Evolutionary conservation across 2,329 filamentous ascomycete genomes (phyloP).

Genomic region (Fusarium sacchari): DNA sequence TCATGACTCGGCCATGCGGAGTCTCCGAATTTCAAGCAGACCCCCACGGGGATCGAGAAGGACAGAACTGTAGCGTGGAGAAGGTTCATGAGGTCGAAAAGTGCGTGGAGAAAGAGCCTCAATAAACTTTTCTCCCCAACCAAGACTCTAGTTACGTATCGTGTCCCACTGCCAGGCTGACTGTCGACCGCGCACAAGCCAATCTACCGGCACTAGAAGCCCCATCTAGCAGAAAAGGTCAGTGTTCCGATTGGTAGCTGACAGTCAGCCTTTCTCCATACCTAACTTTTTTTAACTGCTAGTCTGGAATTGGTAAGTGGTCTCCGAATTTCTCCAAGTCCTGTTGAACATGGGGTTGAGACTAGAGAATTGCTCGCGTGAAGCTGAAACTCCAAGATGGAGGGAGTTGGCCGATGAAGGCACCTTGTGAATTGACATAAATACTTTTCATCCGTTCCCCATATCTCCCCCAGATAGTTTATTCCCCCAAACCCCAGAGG

Average conservation of each 20-base stretch:
- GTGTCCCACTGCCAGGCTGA: conserved; percentile 2
- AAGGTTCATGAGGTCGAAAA: not conserved
- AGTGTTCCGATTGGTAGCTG: conserved; percentile 1
- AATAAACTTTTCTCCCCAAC: not conserved
- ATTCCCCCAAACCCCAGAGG: not conserved
- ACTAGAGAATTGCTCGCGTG: not conserved
- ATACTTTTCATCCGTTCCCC: conserved; percentile 9
- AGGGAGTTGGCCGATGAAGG: not conserved
- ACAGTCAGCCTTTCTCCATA: conserved; percentile 4
- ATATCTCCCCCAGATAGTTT: conserved; percentile 15
- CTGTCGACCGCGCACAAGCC: conserved; percentile 6
- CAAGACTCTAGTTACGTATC: not conserved
- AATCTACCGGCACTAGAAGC: not conserved
- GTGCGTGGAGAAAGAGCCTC: conserved; percentile 5
- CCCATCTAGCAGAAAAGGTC: not conserved
- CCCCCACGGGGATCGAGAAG: conserved; percentile 1
- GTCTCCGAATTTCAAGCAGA: not conserved
- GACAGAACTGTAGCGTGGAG: not conserved
- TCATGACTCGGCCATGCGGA: not conserved
- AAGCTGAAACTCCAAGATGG: not conserved
- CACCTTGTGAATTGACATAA: not conserved
- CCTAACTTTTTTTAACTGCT: not conserved
- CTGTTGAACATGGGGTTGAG: not conserved
- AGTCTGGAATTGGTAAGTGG: not conserved
- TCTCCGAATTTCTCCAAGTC: conserved; percentile 1